These are phyloP conservation scores for Gossypium australe DNA, from an alignment of 345 rosid genomes.

Conservation along the genomic window DNA sequence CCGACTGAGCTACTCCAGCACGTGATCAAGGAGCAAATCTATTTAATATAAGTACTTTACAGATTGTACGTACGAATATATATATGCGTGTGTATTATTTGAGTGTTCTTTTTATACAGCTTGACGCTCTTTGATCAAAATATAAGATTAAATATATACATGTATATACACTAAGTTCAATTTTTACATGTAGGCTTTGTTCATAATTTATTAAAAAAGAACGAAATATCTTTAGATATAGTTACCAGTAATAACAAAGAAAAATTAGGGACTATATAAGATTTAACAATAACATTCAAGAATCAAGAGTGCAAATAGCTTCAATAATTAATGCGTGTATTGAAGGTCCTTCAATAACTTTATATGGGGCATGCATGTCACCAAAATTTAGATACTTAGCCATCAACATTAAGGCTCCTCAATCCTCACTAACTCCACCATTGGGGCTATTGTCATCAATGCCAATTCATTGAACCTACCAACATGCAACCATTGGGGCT, in stretches of 20 bases:
- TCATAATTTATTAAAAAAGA: neutral
- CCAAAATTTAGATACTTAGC: neutral
- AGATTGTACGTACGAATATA: neutral
- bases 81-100: no score
- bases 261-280: neutral
- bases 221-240: neutral
- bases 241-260: neutral
- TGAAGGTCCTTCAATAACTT: slow-evolving; percentile 3
- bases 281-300: neutral
- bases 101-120: neutral
- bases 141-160: neutral
- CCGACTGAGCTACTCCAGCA: no score
- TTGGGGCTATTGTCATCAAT: neutral
- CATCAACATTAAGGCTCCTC: neutral
- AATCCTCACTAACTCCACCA: neutral
- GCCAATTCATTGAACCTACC: slow-evolving; percentile 3
- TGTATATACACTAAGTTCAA: neutral
- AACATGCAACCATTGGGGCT: neutral
- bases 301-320: neutral
- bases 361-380: slow-evolving; percentile 11
- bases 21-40: neutral
- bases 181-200: neutral
- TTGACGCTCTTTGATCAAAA: slow-evolving; percentile 4
- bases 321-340: neutral
- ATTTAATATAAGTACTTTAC: neutral